These are phyloP conservation scores for Curvularia sp. DNA, from an alignment of 2,329 filamentous ascomycete genomes.

Conservation along the genomic window DNA sequence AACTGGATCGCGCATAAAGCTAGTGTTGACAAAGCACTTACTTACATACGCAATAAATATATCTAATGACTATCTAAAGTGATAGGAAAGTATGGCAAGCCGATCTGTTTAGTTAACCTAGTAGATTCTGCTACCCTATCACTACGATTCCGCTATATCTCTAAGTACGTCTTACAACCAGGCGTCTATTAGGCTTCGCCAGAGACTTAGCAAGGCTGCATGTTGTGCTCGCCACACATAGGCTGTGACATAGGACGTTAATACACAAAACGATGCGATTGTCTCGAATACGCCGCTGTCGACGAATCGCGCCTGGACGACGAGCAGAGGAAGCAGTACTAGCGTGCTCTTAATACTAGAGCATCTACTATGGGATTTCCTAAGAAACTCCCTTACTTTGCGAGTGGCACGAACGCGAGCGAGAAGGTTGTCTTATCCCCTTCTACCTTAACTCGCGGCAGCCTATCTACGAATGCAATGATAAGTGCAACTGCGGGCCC, in stretches of 20 bases:
- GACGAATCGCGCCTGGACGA: slow-evolving; percentile 49
- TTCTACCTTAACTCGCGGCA: slow-evolving; percentile 55
- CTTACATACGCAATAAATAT: slow-evolving; percentile 52
- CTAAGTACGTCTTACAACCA: slow-evolving; percentile 62
- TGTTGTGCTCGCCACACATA: slow-evolving; percentile 64
- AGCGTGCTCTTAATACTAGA: slow-evolving; percentile 24
- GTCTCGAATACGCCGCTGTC: slow-evolving; percentile 68
- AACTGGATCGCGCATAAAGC: slow-evolving; percentile 34
- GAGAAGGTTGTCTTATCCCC: slow-evolving; percentile 41
- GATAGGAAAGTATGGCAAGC: slow-evolving; percentile 31
- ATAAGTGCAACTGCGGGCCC: slow-evolving; percentile 69
- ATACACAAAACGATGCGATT: slow-evolving; percentile 68
- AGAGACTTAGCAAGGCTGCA: slow-evolving; percentile 73
- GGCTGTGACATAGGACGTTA: slow-evolving; percentile 65
- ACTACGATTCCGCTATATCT: slow-evolving; percentile 72
- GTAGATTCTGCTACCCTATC: slow-evolving; percentile 64
- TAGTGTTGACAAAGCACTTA: slow-evolving; percentile 43
- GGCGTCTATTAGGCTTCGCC: slow-evolving; percentile 67
- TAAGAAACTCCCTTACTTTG: slow-evolving; percentile 69
- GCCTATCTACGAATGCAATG: slow-evolving; percentile 82
- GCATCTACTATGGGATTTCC: slow-evolving; percentile 50
- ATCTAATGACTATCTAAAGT: slow-evolving; percentile 37
- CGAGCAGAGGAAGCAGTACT: slow-evolving; percentile 31
- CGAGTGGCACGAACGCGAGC: slow-evolving; percentile 39
- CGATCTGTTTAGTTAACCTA: slow-evolving; percentile 69